Evolutionary conservation across 2,329 filamentous ascomycete species (phyloP).

Genomic region (Talaromyces sp.): DNA sequence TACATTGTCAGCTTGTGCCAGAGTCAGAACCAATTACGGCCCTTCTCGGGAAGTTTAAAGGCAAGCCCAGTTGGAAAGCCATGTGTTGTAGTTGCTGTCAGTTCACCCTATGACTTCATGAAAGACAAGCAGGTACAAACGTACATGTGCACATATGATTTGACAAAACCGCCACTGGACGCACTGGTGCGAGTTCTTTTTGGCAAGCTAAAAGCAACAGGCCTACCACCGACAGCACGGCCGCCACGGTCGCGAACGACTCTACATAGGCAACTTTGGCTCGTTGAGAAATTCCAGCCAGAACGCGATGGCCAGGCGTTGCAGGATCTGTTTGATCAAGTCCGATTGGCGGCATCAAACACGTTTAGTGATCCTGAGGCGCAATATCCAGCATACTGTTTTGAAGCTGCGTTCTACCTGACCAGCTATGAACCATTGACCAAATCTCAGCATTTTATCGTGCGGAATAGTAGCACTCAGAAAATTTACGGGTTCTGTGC

Average conservation of each 20-base stretch:
- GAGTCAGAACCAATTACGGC: not conserved
- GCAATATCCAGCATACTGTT: slow-evolving; percentile 12
- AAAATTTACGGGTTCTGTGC: slow-evolving; percentile 12
- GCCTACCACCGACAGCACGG: slow-evolving; percentile 6
- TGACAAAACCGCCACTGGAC: slow-evolving; percentile 6
- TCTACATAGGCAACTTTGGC: slow-evolving; percentile 8
- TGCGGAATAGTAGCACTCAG: slow-evolving; percentile 10
- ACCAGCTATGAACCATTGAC: slow-evolving; percentile 6
- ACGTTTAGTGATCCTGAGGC: slow-evolving; percentile 12
- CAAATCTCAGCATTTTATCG: slow-evolving; percentile 6
- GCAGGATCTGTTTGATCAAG: slow-evolving; percentile 11
- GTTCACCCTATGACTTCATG: slow-evolving; percentile 12
- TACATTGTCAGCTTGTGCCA: slow-evolving; percentile 11
- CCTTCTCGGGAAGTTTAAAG: not conserved
- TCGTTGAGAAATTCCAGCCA: slow-evolving; percentile 9
- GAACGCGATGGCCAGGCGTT: slow-evolving; percentile 3
- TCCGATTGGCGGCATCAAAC: slow-evolving; percentile 10
- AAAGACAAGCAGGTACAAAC: slow-evolving; percentile 9
- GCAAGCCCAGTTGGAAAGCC: slow-evolving; percentile 1
- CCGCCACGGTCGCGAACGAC: not conserved
- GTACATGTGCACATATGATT: slow-evolving; percentile 9
- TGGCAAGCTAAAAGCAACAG: slow-evolving; percentile 7
- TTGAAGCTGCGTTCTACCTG: slow-evolving; percentile 7
- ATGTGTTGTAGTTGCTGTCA: slow-evolving; percentile 11
- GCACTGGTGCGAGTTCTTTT: slow-evolving; percentile 9